Base-by-base conservation (phyloP, 192 early-diverging fungal genomes). In the Coemansia sp. region DNA sequence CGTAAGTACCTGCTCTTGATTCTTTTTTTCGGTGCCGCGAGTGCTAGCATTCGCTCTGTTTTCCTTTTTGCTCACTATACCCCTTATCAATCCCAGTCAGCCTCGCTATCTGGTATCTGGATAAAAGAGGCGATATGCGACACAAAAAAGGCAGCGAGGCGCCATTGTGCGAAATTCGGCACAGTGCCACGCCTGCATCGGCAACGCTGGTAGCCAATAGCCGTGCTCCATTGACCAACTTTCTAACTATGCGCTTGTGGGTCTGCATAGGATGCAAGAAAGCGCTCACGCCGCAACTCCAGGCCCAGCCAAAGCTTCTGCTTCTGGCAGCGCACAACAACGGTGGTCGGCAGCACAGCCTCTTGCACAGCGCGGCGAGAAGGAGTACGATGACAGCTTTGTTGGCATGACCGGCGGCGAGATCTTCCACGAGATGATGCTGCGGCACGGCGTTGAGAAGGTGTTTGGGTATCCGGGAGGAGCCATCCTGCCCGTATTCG, bases 341-440 rank as follows among this genome's bases (percentile, higher is more conserved):
- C 65, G 21, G 44, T 53, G 24, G 56, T 53, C 24, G 22, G 33
- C 69, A 10, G 59, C 69, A 37, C 58, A 66, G 64, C 56, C 64
- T 38, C 64, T 66, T 24, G 29, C 48, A 44, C 57, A 67, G 46
- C 44, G 58, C 24, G 65, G 60, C 29, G 80, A 56, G 63, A 79
- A 73, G 71, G 73, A 56, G 61, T 84, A 82, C 67, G 92, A 95
- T 72, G 78, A 83, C 62, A 89, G 90, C 32, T 94, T 97, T 78
- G 88, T 98, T 6, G 97, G 97, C 29, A 89, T 94, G 87, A 91
- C 93, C 22, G 97, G 97, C 53, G 97, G 97, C 41, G 87, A 97
- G 77, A 97, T 98, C 72, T 96, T 98, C 70, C 97, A 98, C 83
- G 93, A 97, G 70, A 97, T 97, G 97, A 95, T 98, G 93, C 77